Conservation (phyloP, 176 grass and related monocot genomes). For the Bromus sterilis region DNA sequence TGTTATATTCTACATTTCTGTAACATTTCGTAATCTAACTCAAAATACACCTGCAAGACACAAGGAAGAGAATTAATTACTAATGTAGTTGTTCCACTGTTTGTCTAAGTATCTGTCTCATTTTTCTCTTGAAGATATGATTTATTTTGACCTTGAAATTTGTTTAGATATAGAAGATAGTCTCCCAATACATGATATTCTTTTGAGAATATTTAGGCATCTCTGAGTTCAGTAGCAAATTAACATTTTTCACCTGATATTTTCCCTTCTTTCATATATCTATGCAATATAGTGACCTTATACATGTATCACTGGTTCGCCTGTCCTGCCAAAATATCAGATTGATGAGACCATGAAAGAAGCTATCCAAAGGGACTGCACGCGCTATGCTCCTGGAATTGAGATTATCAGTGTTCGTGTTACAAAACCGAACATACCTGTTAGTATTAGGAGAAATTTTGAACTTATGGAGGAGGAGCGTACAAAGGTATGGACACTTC, state of each 20-base stretch:
- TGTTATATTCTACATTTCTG: background rate
- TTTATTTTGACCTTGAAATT: constrained; percentile 2
- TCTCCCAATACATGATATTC: background rate
- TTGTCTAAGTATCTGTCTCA: background rate
- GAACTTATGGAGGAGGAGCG: constrained; percentile 99
- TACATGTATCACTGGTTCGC: constrained; percentile 1
- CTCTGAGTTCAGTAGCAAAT: background rate
- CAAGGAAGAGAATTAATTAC: background rate
- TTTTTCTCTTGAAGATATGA: background rate
- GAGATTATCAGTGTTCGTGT: constrained; percentile 94
- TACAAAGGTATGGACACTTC: constrained; percentile 65
- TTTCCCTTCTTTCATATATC: background rate
- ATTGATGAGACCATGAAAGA: constrained; percentile 99
- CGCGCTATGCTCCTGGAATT: constrained; percentile 93
- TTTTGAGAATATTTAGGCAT: background rate
- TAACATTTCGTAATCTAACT: background rate
- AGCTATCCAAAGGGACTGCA: constrained; percentile 93
- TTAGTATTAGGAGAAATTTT: constrained; percentile 84
- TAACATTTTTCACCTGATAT: background rate
- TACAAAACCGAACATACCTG: constrained; percentile 94
- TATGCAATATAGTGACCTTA: constrained; percentile 6
- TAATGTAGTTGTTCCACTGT: background rate
- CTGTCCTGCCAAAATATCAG: constrained; percentile 39
- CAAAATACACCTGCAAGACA: background rate
- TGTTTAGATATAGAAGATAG: background rate